Evolutionary conservation across 2,329 filamentous ascomycete species (phyloP), one percentile per base, ranked within the genome.

Genomic region (Albophoma yamanashiensis): DNA sequence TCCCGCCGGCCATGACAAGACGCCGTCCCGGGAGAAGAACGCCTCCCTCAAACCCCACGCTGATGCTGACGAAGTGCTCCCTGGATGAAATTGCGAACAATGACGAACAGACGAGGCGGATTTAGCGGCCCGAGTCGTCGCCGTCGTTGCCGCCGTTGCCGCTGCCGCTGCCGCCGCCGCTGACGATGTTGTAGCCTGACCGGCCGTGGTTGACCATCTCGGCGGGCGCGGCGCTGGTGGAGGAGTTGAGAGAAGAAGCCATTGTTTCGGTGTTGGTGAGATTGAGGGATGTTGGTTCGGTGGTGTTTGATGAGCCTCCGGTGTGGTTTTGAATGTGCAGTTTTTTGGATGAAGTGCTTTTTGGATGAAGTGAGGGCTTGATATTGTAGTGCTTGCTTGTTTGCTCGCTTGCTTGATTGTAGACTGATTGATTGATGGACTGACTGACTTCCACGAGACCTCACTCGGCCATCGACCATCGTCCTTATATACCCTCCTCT

Each of bases 131-230:
- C 40, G 58, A 56, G 47, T 55, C 47, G 3, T 53, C 67, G 45
- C 67, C 71, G 60, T 73, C 71, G 61, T 53, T 67, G 47, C 68
- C 70, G 59, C 72, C 61, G 62, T 70, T 65, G 42, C 52, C 58
- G 57, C 57, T 42, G 59, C 58, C 58, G 36, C 55, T 15, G 55
- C 53, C 9, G 55, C 58, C 71, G 60, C 65, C 63, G 60, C 60
- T 68, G 64, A 72, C 72, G 62, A 72, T 70, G 68, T 78, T 77
- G 73, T 78, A 78, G 63, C 76, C 75, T 59, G 72, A 76, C 68
- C 71, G 76, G 66, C 75, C 74, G 62, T 68, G 69, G 73, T 74
- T 71, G 67, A 71, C 68, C 67, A 72, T 66, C 59, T 70, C 62
- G 57, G 63, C 65, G 62, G 66, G 65, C 64, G 66, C 64, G 60